Base-by-base conservation (phyloP, 345 rosid species). In the Arabis hirsuta region DNA sequence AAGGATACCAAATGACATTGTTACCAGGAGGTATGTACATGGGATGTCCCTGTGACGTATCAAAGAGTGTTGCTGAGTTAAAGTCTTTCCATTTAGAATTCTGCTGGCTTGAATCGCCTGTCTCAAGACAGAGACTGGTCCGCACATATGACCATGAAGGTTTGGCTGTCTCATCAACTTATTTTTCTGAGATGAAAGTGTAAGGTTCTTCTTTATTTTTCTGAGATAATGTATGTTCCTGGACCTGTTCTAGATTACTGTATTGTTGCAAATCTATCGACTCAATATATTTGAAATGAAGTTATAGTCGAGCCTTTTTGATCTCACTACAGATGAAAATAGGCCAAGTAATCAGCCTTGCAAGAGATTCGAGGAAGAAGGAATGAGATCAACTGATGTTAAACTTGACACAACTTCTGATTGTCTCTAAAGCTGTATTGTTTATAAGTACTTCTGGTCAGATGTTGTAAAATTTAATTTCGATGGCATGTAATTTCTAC, bases 21-120 rank as follows among this genome's bases (percentile, higher is more conserved):
- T 76, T 94, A 74, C 97, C 96, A 0, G 96, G 96, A 55, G 96
- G 97, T 48, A 88, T 91, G 91, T 89, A 89, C 79, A 82, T 88
- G 88, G 98, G 98, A 69, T 94, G 80, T 64, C 96, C 96, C 0
- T 80, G 85, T 32, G 83, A 89, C 44, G 75, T 91, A 20, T 82
- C 90, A 0, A 91, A 83, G 81, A 73, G 83, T 55, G 85, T 91
- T 20, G 87, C 88, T 13, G 92, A 88, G 57, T 79, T 85, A 4
- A 86, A 77, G 81, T 84, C 96, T 1, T 94, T 94, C 71, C 98
- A 91, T 76, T 76, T 91, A 67, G 96, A 91, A 67, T 89, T 94
- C 62, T 86, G 97, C 71, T 90, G 96, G 98, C 83, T 88, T 9
- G 95, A 91, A 75, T 68, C 87, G 2, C 76, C 91, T 0, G 80